Conservation (phyloP, 2,329 filamentous ascomycete species). For the Neopestalotiopsis clavispora region DNA sequence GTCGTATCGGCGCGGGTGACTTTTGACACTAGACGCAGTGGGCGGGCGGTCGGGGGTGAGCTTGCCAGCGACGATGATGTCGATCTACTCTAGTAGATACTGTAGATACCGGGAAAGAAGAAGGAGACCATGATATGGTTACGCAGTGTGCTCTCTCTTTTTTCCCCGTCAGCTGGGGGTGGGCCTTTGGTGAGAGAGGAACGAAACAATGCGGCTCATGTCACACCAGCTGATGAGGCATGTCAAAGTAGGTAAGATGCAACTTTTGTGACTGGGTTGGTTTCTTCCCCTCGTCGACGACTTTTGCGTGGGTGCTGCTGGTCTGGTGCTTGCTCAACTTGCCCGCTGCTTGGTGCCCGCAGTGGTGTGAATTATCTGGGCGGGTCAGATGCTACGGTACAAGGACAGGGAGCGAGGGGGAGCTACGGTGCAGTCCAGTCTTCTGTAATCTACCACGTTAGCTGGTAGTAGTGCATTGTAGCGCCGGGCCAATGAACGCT, state of each 20-base stretch:
- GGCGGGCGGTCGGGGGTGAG: neutral
- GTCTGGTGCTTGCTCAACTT: neutral
- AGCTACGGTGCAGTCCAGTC: no score
- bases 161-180: neutral
- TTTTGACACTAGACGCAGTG: neutral
- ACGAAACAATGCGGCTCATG: neutral
- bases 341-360: neutral
- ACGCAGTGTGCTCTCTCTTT: neutral
- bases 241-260: neutral
- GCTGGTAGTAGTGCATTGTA: neutral
- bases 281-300: neutral
- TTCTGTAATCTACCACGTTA: neutral
- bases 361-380: neutral
- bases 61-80: neutral
- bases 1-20: slow-evolving; percentile 2
- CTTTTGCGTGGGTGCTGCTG: neutral
- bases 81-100: neutral
- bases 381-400: slow-evolving; percentile 3
- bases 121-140: neutral
- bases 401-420: neutral
- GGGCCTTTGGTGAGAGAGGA: neutral
- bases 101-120: neutral
- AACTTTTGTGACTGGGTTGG: neutral
- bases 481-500: neutral
- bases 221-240: neutral